phyloP scores from a whole-genome alignment of 2,329 filamentous ascomycete species.

The Fusarium graminum region DNA sequence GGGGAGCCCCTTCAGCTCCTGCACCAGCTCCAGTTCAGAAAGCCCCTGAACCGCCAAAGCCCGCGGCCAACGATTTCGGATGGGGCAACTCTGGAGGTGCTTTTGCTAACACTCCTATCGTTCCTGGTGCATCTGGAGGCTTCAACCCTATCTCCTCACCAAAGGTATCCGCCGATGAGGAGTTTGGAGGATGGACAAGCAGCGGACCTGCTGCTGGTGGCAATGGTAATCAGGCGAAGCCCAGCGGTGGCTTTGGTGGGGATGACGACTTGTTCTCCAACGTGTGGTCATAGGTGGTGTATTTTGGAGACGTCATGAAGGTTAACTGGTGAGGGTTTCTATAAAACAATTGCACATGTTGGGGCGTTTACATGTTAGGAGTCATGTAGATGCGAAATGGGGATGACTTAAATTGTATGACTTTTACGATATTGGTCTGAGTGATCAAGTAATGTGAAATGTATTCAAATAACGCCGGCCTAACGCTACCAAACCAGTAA shows the following conservation, averaged over 20 bases:
- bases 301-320: conserved; percentile 32
- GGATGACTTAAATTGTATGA: conserved; percentile 34
- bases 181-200: conserved; percentile 96
- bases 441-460: conserved; percentile 31
- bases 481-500: conserved; percentile 38
- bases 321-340: conserved; percentile 29
- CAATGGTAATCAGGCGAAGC: conserved; percentile 60
- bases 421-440: conserved; percentile 9
- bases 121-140: conserved; percentile 73
- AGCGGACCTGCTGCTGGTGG: conserved; percentile 62
- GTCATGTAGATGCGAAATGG: conserved; percentile 51
- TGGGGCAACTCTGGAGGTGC: conserved; percentile 64
- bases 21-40: conserved; percentile 67
- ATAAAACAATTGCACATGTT: conserved; percentile 50
- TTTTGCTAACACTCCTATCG: conserved; percentile 71
- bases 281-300: conserved; percentile 81
- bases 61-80: conserved; percentile 71
- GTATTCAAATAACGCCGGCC: conserved; percentile 43
- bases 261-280: conserved; percentile 95
- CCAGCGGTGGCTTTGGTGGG: conserved; percentile 71
- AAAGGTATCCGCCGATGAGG: conserved; percentile 87
- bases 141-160: conserved; percentile 68
- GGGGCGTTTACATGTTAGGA: conserved; percentile 54
- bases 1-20: conserved; percentile 74
- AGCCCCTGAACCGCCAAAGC: conserved; percentile 65